Conservation (phyloP, 805 yeast genomes). For the Hanseniaspora occidentalis region DNA sequence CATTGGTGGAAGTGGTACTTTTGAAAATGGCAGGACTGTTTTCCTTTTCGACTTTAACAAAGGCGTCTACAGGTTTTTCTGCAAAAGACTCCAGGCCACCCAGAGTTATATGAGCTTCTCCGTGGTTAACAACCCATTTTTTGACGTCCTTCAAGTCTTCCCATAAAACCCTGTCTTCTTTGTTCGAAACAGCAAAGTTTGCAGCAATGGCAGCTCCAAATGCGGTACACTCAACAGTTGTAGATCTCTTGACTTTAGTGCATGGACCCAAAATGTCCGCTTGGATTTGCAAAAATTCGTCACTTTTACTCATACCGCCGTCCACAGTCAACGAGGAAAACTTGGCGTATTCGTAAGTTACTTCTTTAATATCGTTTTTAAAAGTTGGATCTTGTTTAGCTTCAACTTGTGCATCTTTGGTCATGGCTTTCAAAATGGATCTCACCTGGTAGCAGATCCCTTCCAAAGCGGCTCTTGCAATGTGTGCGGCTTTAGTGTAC, state of each 20-base stretch:
- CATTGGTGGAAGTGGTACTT: constrained; percentile 38
- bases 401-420: constrained; percentile 61
- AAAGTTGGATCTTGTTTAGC: constrained; percentile 31
- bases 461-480: constrained; percentile 89
- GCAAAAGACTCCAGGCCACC: constrained; percentile 31
- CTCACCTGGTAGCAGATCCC: constrained; percentile 92
- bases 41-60: constrained; percentile 25
- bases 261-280: constrained; percentile 85
- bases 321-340: constrained; percentile 62
- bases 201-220: constrained; percentile 96
- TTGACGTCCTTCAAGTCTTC: constrained; percentile 59
- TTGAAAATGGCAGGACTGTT: constrained; percentile 15
- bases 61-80: constrained; percentile 8
- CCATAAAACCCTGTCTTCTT: constrained; percentile 57
- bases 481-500: constrained; percentile 81
- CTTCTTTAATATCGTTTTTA: constrained; percentile 34
- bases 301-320: constrained; percentile 90
- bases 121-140: constrained; percentile 92
- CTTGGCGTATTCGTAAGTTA: constrained; percentile 33
- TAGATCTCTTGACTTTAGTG: constrained; percentile 68
- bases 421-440: constrained; percentile 85
- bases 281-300: constrained; percentile 87
- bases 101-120: constrained; percentile 53
- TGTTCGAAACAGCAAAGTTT: constrained; percentile 44
- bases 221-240: constrained; percentile 83